phyloP scores from a whole-genome alignment of 345 rosid genomes.

The Lenwebbia sp. region DNA sequence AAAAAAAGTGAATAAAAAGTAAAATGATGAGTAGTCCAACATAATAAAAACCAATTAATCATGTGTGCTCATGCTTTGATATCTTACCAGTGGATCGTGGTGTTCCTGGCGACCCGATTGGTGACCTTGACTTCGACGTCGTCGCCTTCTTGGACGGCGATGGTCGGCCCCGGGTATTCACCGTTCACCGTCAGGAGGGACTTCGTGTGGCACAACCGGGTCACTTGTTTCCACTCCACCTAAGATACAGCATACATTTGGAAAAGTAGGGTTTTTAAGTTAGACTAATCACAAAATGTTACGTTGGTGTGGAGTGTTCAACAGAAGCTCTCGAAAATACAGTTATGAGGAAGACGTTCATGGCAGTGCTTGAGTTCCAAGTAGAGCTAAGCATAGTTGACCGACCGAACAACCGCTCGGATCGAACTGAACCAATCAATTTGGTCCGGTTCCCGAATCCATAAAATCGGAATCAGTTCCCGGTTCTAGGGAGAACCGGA shows the following conservation, averaged over 20 bases:
- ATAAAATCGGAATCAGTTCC: no score
- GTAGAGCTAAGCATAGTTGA: background rate
- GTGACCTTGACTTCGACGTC: constrained; percentile 54
- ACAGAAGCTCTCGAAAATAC: background rate
- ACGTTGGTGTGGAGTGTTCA: no score
- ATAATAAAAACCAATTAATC: background rate
- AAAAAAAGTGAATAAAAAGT: background rate
- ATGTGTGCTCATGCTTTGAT: background rate
- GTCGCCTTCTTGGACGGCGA: constrained; percentile 59
- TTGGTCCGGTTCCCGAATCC: no score
- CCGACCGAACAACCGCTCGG: no score
- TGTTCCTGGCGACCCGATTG: constrained; percentile 23
- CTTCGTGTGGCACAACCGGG: constrained; percentile 43
- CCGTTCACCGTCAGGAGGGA: constrained; percentile 58
- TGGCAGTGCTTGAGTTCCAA: background rate
- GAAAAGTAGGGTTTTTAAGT: background rate
- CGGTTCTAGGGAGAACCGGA: no score
- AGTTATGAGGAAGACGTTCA: background rate
- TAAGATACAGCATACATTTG: background rate
- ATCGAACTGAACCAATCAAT: no score
- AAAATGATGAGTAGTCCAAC: background rate
- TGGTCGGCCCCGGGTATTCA: constrained; percentile 53
- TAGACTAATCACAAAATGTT: background rate
- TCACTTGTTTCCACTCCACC: constrained; percentile 48
- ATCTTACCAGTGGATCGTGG: constrained; percentile 54